phyloP scores from a whole-genome alignment of 2,329 filamentous ascomycete genomes.

The Teratosphaeria epicoccoides region DNA sequence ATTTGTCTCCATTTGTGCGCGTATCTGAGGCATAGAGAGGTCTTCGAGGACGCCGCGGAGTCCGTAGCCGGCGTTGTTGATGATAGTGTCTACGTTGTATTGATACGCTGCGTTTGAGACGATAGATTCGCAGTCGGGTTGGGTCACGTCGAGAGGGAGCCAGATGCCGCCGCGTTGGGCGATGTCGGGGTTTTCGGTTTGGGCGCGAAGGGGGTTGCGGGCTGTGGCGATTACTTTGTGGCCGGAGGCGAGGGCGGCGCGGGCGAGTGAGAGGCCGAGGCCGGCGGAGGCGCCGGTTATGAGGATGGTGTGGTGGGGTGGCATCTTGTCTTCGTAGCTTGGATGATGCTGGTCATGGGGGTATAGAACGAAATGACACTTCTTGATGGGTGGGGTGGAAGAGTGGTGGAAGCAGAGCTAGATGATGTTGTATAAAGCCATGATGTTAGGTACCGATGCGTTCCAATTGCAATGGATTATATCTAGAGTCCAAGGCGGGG shows the following conservation, averaged over 20 bases:
- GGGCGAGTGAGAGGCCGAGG: conserved; percentile 10
- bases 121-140: conserved; percentile 1
- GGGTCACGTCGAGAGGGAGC: conserved; percentile 5
- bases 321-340: background rate
- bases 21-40: conserved; percentile 10
- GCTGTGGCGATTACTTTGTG: conserved; percentile 11
- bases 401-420: no score
- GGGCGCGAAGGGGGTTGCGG: conserved; percentile 6
- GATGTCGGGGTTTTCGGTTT: conserved; percentile 3
- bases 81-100: conserved; percentile 4
- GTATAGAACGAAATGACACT: no score
- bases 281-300: conserved; percentile 13
- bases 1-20: conserved; percentile 15
- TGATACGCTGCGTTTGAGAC: conserved; percentile 1
- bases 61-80: conserved; percentile 10
- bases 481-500: no score
- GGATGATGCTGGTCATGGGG: no score
- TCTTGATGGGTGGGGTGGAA: no score
- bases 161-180: conserved; percentile 7
- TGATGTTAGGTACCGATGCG: no score
- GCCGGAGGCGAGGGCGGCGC: conserved; percentile 8
- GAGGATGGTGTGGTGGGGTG: conserved; percentile 4
- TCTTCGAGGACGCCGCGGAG: conserved; percentile 10
- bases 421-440: no score
- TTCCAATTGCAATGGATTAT: no score